Evolutionary conservation across 2,329 filamentous ascomycete species (phyloP), one percentile per base, ranked within the genome.

Genomic region (Aspergillus intermedius): DNA sequence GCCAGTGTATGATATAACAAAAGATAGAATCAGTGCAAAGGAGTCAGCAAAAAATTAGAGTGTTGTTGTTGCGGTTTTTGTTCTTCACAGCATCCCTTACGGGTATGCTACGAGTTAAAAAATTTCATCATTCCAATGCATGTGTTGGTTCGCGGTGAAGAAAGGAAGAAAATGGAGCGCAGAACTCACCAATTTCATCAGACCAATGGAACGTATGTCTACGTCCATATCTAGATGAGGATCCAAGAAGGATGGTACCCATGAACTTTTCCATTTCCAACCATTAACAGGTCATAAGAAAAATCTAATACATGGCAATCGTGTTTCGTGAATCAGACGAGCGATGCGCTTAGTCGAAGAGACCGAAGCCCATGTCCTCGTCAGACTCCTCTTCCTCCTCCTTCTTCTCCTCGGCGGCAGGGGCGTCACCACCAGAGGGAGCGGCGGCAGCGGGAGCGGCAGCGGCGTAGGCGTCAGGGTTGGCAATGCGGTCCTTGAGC

Each of bases 401-500:
- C 67, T 83, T 77, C 66, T 82, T 78, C 62, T 79, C 77, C 55
- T 77, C 76, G 47, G 74, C 72, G 49, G 75, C 75, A 50, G 74
- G 72, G 47, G 74, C 75, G 45, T 72, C 76, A 47, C 72, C 77
- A 54, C 75, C 78, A 52, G 74, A 72, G 43, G 74, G 69, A 46
- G 75, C 74, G 49, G 81, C 77, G 49, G 84, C 86, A 57, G 71
- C 82, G 50, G 91, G 89, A 59, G 86, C 89, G 59, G 91, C 79
- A 44, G 88, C 73, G 58, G 91, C 93, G 74, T 97, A 98, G 48
- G 89, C 89, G 48, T 98, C 93, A 63, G 94, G 94, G 84, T 98
- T 97, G 77, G 89, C 89, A 68, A 98, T 96, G 74, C 93, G 90
- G 79, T 98, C 93, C 87, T 98, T 98, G 79, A 98, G 87, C 77